Evolutionary conservation across 75 land plant species (phyloP).

Genomic region (Cryptomeria japonica): DNA sequence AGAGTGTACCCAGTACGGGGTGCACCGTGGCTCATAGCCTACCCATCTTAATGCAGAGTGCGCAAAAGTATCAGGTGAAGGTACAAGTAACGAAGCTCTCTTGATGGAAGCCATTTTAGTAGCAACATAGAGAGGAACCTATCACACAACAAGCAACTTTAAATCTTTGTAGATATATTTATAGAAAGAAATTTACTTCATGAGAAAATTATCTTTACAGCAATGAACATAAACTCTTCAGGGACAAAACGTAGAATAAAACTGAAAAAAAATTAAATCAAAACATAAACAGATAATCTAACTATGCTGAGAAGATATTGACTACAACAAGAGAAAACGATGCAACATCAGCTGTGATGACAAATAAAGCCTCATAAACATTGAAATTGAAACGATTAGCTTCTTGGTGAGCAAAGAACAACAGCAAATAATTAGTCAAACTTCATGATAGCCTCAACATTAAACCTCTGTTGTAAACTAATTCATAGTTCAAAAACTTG

Average conservation of each 20-base stretch:
- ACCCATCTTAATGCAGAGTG: constrained; percentile 50
- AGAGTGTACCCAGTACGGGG: constrained; percentile 89
- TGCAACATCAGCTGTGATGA: background rate
- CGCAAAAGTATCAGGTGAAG: constrained; percentile 69
- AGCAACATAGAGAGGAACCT: constrained; percentile 92
- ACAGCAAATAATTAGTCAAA: background rate
- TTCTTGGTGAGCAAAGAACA: background rate
- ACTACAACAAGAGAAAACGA: background rate
- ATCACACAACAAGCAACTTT: background rate
- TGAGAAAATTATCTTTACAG: background rate
- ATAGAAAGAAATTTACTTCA: background rate
- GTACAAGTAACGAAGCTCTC: constrained; percentile 64
- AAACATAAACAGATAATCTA: background rate
- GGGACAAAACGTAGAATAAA: background rate
- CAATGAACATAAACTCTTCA: background rate
- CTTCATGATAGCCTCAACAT: background rate
- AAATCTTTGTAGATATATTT: background rate
- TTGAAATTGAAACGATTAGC: background rate
- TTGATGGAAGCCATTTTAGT: constrained; percentile 86
- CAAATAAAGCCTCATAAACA: background rate
- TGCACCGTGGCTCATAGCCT: constrained; percentile 77
- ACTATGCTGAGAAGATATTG: background rate
- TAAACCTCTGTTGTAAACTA: background rate
- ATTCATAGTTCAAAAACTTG: background rate
- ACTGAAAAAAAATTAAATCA: background rate